These are phyloP conservation scores for Chernovozyma sophiae-reginae DNA, from an alignment of 1,139 yeast species.

Conservation along the genomic window DNA sequence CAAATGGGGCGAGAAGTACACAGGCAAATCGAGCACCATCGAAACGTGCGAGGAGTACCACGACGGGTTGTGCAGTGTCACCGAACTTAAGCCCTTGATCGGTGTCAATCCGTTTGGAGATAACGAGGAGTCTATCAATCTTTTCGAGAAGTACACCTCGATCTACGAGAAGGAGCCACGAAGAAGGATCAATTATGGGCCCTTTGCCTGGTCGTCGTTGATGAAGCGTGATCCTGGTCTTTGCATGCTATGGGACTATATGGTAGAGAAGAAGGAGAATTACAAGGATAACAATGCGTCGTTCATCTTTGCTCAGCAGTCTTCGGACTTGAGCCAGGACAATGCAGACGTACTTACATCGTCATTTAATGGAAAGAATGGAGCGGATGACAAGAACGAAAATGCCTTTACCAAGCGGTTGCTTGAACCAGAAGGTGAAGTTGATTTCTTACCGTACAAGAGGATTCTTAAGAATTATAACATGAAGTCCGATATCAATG, in stretches of 20 bases:
- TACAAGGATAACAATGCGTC: constrained; percentile 14
- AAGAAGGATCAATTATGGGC: constrained; percentile 43
- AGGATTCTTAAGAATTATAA: background rate
- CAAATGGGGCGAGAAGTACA: background rate
- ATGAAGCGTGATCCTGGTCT: constrained; percentile 48
- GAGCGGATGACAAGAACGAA: constrained; percentile 16
- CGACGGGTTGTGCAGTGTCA: constrained; percentile 3
- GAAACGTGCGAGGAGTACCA: background rate
- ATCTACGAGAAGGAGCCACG: constrained; percentile 31
- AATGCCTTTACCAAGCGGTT: constrained; percentile 28
- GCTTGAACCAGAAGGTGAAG: constrained; percentile 33
- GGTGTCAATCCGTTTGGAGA: constrained; percentile 23
- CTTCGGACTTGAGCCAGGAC: constrained; percentile 22
- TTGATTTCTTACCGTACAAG: constrained; percentile 32
- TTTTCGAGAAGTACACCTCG: constrained; percentile 40
- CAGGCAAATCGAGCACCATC: background rate
- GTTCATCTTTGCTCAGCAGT: constrained; percentile 15
- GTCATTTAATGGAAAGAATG: constrained; percentile 9
- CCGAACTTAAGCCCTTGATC: constrained; percentile 6
- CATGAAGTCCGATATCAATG: background rate
- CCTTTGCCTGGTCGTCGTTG: constrained; percentile 45
- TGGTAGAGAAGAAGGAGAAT: constrained; percentile 22
- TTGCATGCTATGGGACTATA: constrained; percentile 28
- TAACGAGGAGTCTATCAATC: constrained; percentile 29
- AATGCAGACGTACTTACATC: constrained; percentile 16